Percentiles rank a stretch among this genome's conserved stretches.
These are phyloP conservation scores for Neofusicoccum sp. DNA, from an alignment of 2,329 filamentous ascomycete genomes.

Conservation along the genomic window DNA sequence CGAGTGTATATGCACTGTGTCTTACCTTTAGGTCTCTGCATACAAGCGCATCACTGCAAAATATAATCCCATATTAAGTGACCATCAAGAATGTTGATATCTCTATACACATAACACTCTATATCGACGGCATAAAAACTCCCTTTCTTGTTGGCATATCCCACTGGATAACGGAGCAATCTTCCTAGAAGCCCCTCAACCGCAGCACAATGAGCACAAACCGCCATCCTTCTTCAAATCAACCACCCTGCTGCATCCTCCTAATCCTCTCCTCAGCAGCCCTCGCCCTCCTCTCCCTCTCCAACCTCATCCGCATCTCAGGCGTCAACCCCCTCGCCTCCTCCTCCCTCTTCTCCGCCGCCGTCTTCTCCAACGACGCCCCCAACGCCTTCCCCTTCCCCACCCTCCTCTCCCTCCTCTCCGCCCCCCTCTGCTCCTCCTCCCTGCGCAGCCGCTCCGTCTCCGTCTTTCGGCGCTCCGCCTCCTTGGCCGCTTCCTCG, in stretches of 20 bases:
- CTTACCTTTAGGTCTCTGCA: too few relatives aligned
- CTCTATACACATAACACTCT: too few relatives aligned
- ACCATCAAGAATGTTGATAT: too few relatives aligned
- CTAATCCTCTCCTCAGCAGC: slow-evolving; percentile 88
- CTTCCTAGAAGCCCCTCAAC: too few relatives aligned
- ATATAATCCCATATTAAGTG: too few relatives aligned
- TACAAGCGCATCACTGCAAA: too few relatives aligned
- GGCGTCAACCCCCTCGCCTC: slow-evolving; percentile 82
- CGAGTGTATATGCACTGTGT: too few relatives aligned
- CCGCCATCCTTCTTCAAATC: not conserved
- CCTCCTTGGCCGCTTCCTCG: slow-evolving; percentile 64
- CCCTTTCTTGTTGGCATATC: too few relatives aligned
- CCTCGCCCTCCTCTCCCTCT: slow-evolving; percentile 85
- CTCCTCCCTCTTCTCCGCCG: slow-evolving; percentile 79
- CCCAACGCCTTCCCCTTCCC: slow-evolving; percentile 58
- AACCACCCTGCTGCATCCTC: slow-evolving; percentile 58
- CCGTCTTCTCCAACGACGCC: slow-evolving; percentile 66
- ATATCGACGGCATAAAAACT: too few relatives aligned
- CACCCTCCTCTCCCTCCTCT: slow-evolving; percentile 53
- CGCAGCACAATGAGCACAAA: too few relatives aligned
- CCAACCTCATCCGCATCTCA: slow-evolving; percentile 81
- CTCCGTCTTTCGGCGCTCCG: slow-evolving; percentile 70
- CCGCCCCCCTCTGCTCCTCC: slow-evolving; percentile 52
- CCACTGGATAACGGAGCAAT: not conserved
- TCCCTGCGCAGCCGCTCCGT: slow-evolving; percentile 69